phyloP scores from a whole-genome alignment of 2,329 filamentous ascomycete species.

The Aspergillus candidus region DNA sequence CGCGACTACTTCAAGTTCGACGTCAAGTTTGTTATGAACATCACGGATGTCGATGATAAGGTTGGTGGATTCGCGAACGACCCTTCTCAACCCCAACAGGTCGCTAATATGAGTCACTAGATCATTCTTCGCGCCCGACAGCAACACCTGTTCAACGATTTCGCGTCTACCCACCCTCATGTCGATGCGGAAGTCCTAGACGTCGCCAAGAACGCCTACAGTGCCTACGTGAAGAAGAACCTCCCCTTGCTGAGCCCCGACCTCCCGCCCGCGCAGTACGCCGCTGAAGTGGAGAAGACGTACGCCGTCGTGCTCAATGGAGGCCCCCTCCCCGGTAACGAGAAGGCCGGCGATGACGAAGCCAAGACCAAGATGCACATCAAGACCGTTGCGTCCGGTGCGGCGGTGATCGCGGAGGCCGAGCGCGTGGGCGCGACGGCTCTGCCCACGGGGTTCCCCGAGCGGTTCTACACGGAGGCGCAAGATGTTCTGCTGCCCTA shows the following conservation, averaged over 20 bases:
- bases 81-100: too few species aligned
- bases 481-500: slow-evolving; percentile 73
- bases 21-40: slow-evolving; percentile 87
- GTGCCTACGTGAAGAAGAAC: slow-evolving; percentile 62
- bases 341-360: slow-evolving; percentile 64
- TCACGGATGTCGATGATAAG: slow-evolving; percentile 78
- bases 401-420: slow-evolving; percentile 43
- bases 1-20: slow-evolving; percentile 76
- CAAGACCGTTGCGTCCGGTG: slow-evolving; percentile 53
- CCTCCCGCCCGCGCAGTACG: slow-evolving; percentile 43
- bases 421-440: slow-evolving; percentile 17
- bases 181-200: slow-evolving; percentile 43
- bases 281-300: slow-evolving; percentile 42
- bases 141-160: slow-evolving; percentile 68
- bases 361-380: slow-evolving; percentile 90
- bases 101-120: slow-evolving; percentile 26
- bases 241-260: slow-evolving; percentile 46
- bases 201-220: slow-evolving; percentile 48
- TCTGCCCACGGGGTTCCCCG: slow-evolving; percentile 22
- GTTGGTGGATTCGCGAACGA: slow-evolving; percentile 29
- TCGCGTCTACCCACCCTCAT: slow-evolving; percentile 49
- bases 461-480: slow-evolving; percentile 52
- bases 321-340: slow-evolving; percentile 48
- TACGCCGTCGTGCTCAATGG: slow-evolving; percentile 53
- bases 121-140: slow-evolving; percentile 65